Percentiles rank a stretch among this genome's conserved stretches.
These are phyloP conservation scores for Hymenochaete sp. DNA, from an alignment of 1,284 basidiomycete species.

Conservation along the genomic window DNA sequence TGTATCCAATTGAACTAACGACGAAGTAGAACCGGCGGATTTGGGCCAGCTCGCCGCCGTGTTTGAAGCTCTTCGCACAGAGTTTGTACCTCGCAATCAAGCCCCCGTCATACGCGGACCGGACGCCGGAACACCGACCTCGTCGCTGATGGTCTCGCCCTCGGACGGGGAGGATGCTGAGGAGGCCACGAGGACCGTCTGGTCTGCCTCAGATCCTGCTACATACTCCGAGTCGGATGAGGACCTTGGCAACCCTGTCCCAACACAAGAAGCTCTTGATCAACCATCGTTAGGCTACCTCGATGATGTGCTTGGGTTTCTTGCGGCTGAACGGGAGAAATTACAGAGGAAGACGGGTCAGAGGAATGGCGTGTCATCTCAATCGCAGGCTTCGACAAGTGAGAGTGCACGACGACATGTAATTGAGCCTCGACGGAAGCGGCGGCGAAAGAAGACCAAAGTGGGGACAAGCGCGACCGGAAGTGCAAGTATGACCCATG, in stretches of 20 bases:
- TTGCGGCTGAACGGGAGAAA: constrained; percentile 55
- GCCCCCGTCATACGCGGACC: constrained; percentile 9
- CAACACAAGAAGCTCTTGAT: constrained; percentile 15
- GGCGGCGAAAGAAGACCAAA: constrained; percentile 34
- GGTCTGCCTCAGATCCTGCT: constrained; percentile 3
- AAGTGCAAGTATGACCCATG: constrained; percentile 8
- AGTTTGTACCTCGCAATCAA: constrained; percentile 32
- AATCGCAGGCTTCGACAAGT: constrained; percentile 29
- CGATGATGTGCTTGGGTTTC: constrained; percentile 54
- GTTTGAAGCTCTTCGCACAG: constrained; percentile 56
- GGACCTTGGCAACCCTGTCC: too few species aligned
- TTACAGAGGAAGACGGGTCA: constrained; percentile 27
- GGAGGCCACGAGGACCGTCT: constrained; percentile 12
- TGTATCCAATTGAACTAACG: constrained; percentile 1
- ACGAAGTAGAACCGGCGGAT: constrained; percentile 56
- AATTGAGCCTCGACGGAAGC: constrained; percentile 37
- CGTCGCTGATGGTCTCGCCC: constrained; percentile 13
- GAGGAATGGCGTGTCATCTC: constrained; percentile 21
- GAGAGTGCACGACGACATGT: constrained; percentile 30
- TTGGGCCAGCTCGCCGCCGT: constrained; percentile 67
- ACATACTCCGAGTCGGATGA: constrained; percentile 9
- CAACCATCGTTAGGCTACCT: constrained; percentile 55
- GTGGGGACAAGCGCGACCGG: constrained; percentile 10
- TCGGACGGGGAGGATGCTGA: constrained; percentile 15
- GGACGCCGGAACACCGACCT: constrained; percentile 20